Evolutionary conservation across 768 basidiomycete genomes (phyloP), one percentile per base, ranked within the genome.

Genomic region (Mycena crocata): DNA sequence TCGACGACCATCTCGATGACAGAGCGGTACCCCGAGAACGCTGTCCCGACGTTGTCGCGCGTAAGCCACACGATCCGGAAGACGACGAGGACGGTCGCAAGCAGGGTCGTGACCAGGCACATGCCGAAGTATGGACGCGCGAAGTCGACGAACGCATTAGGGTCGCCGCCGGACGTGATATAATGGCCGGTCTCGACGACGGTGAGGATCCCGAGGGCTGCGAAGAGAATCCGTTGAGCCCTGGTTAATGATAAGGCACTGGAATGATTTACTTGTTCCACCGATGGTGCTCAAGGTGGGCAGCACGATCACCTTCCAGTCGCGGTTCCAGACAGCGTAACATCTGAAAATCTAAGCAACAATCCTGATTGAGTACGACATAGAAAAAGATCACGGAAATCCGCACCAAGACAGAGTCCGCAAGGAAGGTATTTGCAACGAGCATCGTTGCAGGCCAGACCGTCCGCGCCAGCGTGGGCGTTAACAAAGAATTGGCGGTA

Each of bases 1-100:
- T 56, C 55, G 55, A 56, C 55, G 15, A 56, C 55, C 35, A 56
- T 23, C 30, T 56, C 55, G 5, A 56, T 56, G 15, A 56, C 55
- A 21, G 51, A 32, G 23, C 34, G 51, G 51, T 52, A 52, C 24
- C 51, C 51, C 8, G 51, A n/a, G 24, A 52, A 37, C 23, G 34
- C 51, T 2, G 37, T 17, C 12, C 9, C 34, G 8, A 17, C 5
- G 32, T 52, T n/a, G 34, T 35, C 51, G 34, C 51, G 35, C 51
- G 51, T 52, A 35, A 52, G 8, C 51, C 51, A 52, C 37, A 52
- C 34, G 15, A 52, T 52, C 23, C 51, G 51, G 51, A 52, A 52
- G 23, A 52, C 34, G 15, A 52, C 17, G 51, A 52, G 51, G 51
- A 52, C 21, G 51, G 51, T 52, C 15, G 51, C 51, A 32, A 52